These are phyloP conservation scores for Coemansia sp. DNA, from an alignment of 192 early-diverging fungal species.

Conservation along the genomic window DNA sequence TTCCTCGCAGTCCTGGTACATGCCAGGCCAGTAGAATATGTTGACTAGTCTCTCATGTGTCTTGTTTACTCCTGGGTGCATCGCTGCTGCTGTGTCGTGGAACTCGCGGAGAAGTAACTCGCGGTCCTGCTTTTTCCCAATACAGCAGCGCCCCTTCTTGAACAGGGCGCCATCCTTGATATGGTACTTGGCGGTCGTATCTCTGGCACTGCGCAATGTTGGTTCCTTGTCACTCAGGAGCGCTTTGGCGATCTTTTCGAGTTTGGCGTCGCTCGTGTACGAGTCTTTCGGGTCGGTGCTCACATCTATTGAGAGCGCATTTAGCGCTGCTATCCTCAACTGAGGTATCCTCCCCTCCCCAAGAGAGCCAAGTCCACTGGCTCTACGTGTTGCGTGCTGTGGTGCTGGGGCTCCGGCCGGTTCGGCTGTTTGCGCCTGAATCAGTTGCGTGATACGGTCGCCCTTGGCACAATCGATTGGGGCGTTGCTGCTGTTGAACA, in stretches of 20 bases:
- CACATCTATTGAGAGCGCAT: neutral
- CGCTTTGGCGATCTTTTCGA: too few species aligned
- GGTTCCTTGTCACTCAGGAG: too few species aligned
- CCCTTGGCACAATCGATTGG: neutral
- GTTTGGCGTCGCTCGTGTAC: too few species aligned
- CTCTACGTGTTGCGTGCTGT: neutral
- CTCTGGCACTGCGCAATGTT: too few species aligned
- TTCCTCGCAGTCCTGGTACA: constrained; percentile 6
- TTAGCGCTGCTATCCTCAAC: neutral
- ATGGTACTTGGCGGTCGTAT: neutral
- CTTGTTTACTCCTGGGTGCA: constrained; percentile 8
- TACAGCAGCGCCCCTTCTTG: constrained; percentile 3
- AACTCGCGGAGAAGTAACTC: constrained; percentile 1
- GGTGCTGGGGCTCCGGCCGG: too few species aligned
- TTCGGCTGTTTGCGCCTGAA: neutral
- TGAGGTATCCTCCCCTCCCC: neutral
- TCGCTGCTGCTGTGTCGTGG: constrained; percentile 7
- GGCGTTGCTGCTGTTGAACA: neutral
- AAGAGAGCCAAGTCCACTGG: neutral
- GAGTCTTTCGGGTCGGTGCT: too few species aligned
- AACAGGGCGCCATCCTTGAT: neutral
- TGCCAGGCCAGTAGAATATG: constrained; percentile 7
- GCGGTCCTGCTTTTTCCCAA: neutral
- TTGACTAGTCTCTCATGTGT: constrained; percentile 3
- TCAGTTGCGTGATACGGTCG: neutral